A percentile compares a stretch with the other conserved stretches of the same genome.
Evolutionary conservation across 345 rosid genomes (phyloP).

Genomic region (Firmiana major): DNA sequence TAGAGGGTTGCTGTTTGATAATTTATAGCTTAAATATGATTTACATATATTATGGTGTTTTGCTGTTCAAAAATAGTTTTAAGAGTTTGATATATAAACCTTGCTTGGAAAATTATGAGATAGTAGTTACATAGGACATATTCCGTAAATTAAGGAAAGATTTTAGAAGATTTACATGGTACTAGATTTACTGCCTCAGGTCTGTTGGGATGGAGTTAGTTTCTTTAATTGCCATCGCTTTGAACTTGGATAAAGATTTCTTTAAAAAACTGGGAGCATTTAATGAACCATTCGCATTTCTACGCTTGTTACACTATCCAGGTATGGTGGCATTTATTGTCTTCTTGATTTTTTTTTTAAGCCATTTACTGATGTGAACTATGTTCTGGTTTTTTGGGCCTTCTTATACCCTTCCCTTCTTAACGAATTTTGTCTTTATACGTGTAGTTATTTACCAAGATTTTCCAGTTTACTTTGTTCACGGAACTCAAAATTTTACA

Average conservation of each 20-base stretch:
- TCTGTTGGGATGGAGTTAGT: constrained; percentile 49
- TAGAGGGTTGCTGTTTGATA: background rate
- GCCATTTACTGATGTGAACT: background rate
- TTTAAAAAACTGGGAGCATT: constrained; percentile 63
- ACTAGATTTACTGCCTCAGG: constrained; percentile 33
- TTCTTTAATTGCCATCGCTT: constrained; percentile 68
- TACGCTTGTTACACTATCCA: constrained; percentile 73
- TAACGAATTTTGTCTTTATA: background rate
- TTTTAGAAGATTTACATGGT: background rate
- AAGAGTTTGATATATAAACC: background rate
- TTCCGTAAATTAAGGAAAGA: background rate
- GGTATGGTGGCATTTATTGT: constrained; percentile 32
- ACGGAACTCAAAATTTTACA: background rate
- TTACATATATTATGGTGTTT: background rate
- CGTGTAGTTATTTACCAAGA: background rate
- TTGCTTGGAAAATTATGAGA: background rate
- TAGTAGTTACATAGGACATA: too few species aligned
- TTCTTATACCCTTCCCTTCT: background rate
- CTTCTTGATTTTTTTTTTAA: background rate
- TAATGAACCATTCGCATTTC: constrained; percentile 36
- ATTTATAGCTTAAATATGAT: background rate
- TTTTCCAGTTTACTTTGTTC: background rate
- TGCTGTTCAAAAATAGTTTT: too few species aligned
- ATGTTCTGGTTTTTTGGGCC: too few species aligned
- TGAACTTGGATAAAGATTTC: constrained; percentile 61